These are phyloP conservation scores for Penicillium goetzii DNA, from an alignment of 495 filamentous ascomycete genomes.

Conservation along the genomic window DNA sequence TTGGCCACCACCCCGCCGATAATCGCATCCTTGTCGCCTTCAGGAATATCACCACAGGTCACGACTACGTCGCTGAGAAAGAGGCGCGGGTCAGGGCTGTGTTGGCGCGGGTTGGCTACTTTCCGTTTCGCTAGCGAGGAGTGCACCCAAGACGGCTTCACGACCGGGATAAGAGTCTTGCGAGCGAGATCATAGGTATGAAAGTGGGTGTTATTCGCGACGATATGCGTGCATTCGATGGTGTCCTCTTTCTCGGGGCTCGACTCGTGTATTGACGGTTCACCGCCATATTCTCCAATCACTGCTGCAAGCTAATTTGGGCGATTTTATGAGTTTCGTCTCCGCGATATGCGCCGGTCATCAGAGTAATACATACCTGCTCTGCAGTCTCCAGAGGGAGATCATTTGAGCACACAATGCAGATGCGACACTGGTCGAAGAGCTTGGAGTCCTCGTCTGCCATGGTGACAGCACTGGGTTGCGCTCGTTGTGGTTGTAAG, in stretches of 20 bases:
- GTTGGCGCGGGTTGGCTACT: constrained; percentile 77
- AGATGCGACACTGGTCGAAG: constrained; percentile 49
- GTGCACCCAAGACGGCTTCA: constrained; percentile 80
- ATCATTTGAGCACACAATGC: constrained; percentile 50
- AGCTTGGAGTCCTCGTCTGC: constrained; percentile 39
- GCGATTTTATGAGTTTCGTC: constrained; percentile 9
- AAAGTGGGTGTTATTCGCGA: constrained; percentile 86
- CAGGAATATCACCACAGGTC: constrained; percentile 78
- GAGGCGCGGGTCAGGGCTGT: constrained; percentile 85
- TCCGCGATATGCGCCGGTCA: constrained; percentile 12
- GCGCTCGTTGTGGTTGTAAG: constrained; percentile 2
- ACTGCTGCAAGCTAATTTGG: constrained; percentile 39
- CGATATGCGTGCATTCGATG: constrained; percentile 73
- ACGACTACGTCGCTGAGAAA: constrained; percentile 84
- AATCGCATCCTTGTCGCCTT: constrained; percentile 90
- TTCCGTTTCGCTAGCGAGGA: constrained; percentile 67
- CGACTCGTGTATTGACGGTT: constrained; percentile 48
- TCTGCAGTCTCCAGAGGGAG: constrained; percentile 50
- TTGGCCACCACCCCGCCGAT: constrained; percentile 86
- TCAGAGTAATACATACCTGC: constrained; percentile 36
- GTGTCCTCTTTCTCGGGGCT: constrained; percentile 55
- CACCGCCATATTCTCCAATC: constrained; percentile 58
- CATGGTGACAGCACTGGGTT: constrained; percentile 32
- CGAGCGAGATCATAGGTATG: constrained; percentile 73
- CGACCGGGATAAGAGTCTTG: constrained; percentile 77